Percentiles rank a stretch among this genome's conserved stretches.
These are phyloP conservation scores for Smittium mucronatum DNA, from an alignment of 371 early-diverging fungal genomes.

Conservation along the genomic window DNA sequence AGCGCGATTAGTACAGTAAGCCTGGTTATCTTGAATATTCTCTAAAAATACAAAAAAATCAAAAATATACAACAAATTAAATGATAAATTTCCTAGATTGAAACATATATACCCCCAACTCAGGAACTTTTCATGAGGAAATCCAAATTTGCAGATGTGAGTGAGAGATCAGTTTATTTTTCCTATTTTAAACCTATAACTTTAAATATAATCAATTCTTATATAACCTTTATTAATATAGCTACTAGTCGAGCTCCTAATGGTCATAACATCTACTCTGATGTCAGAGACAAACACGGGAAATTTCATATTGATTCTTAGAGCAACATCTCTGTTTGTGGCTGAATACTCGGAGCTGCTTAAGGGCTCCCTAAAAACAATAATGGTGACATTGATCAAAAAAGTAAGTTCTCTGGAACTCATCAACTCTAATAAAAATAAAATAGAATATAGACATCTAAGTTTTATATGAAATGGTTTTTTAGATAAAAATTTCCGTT, in stretches of 20 bases:
- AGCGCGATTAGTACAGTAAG: not conserved
- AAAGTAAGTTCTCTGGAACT: too few species aligned
- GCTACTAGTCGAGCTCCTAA: constrained; percentile 1
- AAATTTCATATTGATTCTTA: constrained; percentile 5
- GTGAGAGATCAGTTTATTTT: too few species aligned
- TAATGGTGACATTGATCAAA: not conserved
- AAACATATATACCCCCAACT: not conserved
- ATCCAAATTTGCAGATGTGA: constrained; percentile 3
- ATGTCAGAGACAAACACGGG: not conserved
- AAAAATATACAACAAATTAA: too few species aligned
- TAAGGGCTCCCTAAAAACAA: not conserved
- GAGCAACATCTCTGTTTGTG: not conserved
- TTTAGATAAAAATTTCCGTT: not conserved
- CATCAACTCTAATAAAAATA: too few species aligned
- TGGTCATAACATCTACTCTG: not conserved
- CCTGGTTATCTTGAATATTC: too few species aligned
- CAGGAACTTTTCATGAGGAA: not conserved
- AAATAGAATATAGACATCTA: too few species aligned
- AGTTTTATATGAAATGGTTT: too few species aligned
- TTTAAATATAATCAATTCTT: too few species aligned
- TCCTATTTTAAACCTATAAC: too few species aligned
- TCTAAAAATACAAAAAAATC: too few species aligned
- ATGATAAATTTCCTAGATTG: too few species aligned
- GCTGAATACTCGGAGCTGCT: not conserved
- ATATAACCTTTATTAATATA: too few species aligned